Evolutionary conservation across 768 basidiomycete species (phyloP).

Genomic region (Cystobasidiopsis lactophilus): DNA sequence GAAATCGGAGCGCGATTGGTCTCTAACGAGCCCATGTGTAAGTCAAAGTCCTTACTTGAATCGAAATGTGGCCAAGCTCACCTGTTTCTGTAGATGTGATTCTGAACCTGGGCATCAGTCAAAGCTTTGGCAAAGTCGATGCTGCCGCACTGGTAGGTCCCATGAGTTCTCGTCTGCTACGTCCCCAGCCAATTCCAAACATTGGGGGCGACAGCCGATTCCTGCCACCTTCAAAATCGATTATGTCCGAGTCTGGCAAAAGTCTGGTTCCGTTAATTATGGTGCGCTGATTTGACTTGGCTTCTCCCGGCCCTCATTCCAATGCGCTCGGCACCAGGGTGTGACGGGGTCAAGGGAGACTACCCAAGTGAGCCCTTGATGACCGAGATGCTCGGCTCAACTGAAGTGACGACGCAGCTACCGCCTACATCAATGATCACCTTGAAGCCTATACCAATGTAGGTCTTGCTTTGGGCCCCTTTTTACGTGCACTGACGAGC

Average conservation of each 20-base stretch:
- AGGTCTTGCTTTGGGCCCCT: neutral
- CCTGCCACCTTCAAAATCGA: constrained; percentile 38
- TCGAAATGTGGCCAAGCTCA: too few relatives aligned
- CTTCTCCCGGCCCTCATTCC: neutral
- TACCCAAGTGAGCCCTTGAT: neutral
- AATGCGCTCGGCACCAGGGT: neutral
- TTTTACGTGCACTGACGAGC: too few relatives aligned
- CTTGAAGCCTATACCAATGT: neutral
- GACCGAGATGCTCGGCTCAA: neutral
- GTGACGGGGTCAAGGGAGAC: neutral
- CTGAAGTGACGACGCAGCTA: neutral
- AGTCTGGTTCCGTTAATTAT: neutral
- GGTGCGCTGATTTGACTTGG: neutral
- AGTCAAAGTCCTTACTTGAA: neutral
- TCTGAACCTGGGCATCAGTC: constrained; percentile 21
- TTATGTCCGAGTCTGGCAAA: constrained; percentile 72
- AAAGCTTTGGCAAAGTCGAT: constrained; percentile 45
- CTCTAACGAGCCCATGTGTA: constrained; percentile 1
- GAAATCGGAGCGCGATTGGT: neutral
- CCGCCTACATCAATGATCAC: neutral
- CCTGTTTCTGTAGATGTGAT: neutral
- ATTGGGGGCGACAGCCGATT: constrained; percentile 27
- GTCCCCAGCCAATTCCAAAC: neutral
- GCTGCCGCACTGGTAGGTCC: neutral
- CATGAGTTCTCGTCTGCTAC: constrained; percentile 25